Base-by-base conservation (phyloP, 192 early-diverging fungal species). In the Irineochytrium annulatum region DNA sequence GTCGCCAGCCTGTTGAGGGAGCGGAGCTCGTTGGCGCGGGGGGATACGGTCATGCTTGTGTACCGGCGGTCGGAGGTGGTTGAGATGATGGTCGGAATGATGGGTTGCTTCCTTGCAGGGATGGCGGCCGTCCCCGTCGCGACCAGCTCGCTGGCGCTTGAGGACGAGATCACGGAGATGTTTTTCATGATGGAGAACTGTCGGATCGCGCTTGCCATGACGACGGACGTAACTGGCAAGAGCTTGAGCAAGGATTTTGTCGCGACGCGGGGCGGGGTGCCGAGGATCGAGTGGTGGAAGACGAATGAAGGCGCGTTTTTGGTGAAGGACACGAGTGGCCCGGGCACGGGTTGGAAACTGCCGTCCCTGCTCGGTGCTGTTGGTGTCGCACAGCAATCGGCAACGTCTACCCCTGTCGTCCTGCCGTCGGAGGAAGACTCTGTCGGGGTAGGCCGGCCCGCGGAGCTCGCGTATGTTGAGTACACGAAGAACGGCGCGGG, bases 61-160 rank as follows among this genome's bases (percentile, higher is more conserved):
- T 93, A 88, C 69, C 80, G 87, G 35, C 91, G 89, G 64, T 77
- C 77, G 33, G 91, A 93, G 63, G 78, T 88, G 34, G 62, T 89
- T 45, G 91, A 93, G n/a, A 91, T 87, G 63, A 63, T 91, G n/a
- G 85, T 82, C 4, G 86, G 87, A 8, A 62, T 93, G 45, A 87
- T 83, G 59, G 90, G 87, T n/a, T 90, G 90, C 64, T 85, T 92
- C 62, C 81, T 85, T 58, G 83, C 83, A 8, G 91, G 91, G 22
- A 72, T 89, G 68, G 83, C 86, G 1, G 91, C 91, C 1, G 90
- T 93, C 13, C 91, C 91, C 5, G 80, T 93, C 58, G 88, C 91
- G 22, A 86, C 91, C 0, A 82, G 79, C 22, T 72, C 67, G 3
- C 20, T 34, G 11, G 34, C 35, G 30, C 31, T 60, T 8, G 56